These are phyloP conservation scores for Cronartium quercuum DNA, from an alignment of 1,284 basidiomycete genomes.

Conservation along the genomic window DNA sequence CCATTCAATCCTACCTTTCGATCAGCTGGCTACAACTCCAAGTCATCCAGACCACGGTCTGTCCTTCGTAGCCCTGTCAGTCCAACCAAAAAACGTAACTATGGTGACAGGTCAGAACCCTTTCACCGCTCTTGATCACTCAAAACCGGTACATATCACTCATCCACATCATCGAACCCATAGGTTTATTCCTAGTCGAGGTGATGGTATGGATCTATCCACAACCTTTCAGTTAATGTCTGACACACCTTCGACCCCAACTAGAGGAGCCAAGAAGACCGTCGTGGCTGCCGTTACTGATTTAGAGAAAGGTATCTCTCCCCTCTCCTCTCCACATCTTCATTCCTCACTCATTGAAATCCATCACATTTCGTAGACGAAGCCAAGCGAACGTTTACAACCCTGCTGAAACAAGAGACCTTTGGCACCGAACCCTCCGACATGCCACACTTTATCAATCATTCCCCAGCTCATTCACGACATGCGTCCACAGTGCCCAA, in stretches of 20 bases:
- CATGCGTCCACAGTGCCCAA: slow-evolving; percentile 27
- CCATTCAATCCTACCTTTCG: slow-evolving; percentile 25
- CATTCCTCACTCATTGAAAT: background rate
- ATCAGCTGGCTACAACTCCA: background rate
- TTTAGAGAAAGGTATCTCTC: slow-evolving; percentile 26
- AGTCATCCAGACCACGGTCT: background rate
- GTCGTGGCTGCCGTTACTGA: slow-evolving; percentile 28
- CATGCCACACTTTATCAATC: slow-evolving; percentile 17
- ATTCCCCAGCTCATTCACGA: slow-evolving; percentile 21
- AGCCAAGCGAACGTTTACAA: slow-evolving; percentile 28
- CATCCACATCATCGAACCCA: no score
- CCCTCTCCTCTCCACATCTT: background rate
- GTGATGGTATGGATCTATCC: slow-evolving; percentile 17
- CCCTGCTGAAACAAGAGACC: slow-evolving; percentile 23
- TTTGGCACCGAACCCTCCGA: slow-evolving; percentile 23
- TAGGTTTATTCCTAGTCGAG: slow-evolving; percentile 33
- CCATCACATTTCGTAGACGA: background rate
- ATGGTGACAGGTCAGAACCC: slow-evolving; percentile 25
- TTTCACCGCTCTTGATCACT: background rate
- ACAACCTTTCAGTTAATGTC: slow-evolving; percentile 28
- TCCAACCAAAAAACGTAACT: slow-evolving; percentile 32
- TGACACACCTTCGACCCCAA: slow-evolving; percentile 22
- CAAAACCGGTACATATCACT: no score
- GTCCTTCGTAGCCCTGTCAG: slow-evolving; percentile 11
- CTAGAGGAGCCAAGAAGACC: slow-evolving; percentile 4